Evolutionary conservation across 306 rosid genomes (phyloP).

Genomic region (Calophaca sinica): DNA sequence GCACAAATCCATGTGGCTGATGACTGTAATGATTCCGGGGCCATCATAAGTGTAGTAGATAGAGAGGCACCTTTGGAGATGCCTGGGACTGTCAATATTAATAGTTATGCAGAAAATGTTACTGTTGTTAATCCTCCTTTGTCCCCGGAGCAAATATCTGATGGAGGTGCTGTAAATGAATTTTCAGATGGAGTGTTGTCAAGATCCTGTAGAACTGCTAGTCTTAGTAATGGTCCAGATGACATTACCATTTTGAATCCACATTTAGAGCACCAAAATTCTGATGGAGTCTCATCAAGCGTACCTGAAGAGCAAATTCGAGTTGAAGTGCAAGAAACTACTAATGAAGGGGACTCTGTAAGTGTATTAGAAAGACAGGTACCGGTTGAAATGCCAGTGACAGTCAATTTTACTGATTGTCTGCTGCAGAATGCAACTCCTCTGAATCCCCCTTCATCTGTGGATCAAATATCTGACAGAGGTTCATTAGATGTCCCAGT

Average conservation of each 20-base stretch:
- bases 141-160: slow-evolving; percentile 34
- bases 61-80: slow-evolving; percentile 39
- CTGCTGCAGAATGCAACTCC: slow-evolving; percentile 30
- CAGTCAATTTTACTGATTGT: slow-evolving; percentile 28
- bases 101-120: slow-evolving; percentile 36
- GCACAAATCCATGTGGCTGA: background rate
- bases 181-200: slow-evolving; percentile 40
- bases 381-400: slow-evolving; percentile 14
- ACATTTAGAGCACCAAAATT: slow-evolving; percentile 41
- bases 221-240: slow-evolving; percentile 34
- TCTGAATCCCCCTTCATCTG: slow-evolving; percentile 20
- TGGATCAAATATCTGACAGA: slow-evolving; percentile 16
- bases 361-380: slow-evolving; percentile 19
- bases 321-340: slow-evolving; percentile 44
- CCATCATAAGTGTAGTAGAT: background rate
- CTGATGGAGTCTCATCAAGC: slow-evolving; percentile 39
- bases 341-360: slow-evolving; percentile 30
- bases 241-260: slow-evolving; percentile 15
- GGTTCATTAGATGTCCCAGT: slow-evolving; percentile 25
- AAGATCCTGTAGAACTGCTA: slow-evolving; percentile 33
- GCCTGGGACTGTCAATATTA: slow-evolving; percentile 30
- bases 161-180: slow-evolving; percentile 26
- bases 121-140: slow-evolving; percentile 26
- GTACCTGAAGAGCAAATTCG: slow-evolving; percentile 42
- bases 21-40: no score